Percentiles rank a stretch among this genome's conserved stretches.
phyloP scores from a whole-genome alignment of 768 basidiomycete species.

The Tulasnella calospora region DNA sequence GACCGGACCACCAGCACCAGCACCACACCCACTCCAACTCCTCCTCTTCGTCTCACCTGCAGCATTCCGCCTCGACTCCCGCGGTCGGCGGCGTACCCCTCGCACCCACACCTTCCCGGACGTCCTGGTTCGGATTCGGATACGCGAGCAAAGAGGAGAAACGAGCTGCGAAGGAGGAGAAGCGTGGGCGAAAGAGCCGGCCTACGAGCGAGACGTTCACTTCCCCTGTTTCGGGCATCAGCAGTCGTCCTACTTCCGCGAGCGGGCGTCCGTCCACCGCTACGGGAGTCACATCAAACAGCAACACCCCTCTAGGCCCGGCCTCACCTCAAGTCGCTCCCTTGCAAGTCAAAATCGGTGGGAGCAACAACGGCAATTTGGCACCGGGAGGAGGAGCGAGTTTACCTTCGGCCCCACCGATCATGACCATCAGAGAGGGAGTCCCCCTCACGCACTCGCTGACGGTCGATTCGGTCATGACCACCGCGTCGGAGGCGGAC shows the following conservation, averaged over 20 bases:
- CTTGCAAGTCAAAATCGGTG: neutral
- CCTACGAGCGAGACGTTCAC: constrained; percentile 12
- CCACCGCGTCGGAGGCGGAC: neutral
- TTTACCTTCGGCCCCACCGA: neutral
- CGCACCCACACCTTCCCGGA: neutral
- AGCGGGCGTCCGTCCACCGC: constrained; percentile 13
- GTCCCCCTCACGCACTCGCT: constrained; percentile 26
- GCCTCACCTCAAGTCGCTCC: neutral
- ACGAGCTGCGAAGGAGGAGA: constrained; percentile 43
- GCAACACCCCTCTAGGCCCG: neutral
- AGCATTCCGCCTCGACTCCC: neutral
- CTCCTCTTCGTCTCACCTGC: constrained; percentile 48
- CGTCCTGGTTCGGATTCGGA: constrained; percentile 17
- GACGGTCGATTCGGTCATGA: constrained; percentile 4
- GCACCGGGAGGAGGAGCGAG: neutral
- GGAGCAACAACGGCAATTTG: neutral
- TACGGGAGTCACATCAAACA: neutral
- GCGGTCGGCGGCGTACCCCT: neutral
- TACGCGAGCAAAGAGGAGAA: constrained; percentile 19
- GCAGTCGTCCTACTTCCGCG: neutral
- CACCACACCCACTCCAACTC: constrained; percentile 64
- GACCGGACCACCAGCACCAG: constrained; percentile 36
- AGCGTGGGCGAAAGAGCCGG: constrained; percentile 38
- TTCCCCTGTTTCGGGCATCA: neutral
- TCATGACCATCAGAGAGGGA: constrained; percentile 31